phyloP scores from a whole-genome alignment of 2,329 filamentous ascomycete species.

The Teratosphaeria epicoccoides region DNA sequence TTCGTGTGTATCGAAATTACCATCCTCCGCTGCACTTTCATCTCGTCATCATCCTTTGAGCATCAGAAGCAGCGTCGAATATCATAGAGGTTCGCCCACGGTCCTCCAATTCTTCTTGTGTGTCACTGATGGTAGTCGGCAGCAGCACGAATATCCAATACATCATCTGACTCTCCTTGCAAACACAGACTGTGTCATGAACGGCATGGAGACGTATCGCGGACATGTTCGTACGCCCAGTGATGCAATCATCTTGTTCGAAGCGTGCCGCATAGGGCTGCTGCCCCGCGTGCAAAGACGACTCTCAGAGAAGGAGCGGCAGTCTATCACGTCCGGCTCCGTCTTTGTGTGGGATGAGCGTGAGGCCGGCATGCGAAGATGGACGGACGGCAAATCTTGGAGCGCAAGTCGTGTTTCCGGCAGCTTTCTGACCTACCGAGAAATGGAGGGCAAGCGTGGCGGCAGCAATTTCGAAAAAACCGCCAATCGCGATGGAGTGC shows the following conservation, averaged over 20 bases:
- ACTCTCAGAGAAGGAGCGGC: constrained; percentile 91
- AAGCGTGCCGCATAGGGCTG: constrained; percentile 82
- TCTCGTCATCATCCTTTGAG: too few relatives aligned
- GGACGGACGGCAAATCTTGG: constrained; percentile 99
- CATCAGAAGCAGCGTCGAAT: too few relatives aligned
- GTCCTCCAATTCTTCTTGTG: too few relatives aligned
- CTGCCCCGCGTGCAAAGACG: constrained; percentile 85
- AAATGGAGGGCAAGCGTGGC: constrained; percentile 97
- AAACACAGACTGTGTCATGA: not conserved
- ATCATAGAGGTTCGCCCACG: too few relatives aligned
- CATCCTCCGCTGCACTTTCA: too few relatives aligned
- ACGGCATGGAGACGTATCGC: constrained; percentile 85
- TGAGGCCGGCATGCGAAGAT: constrained; percentile 94
- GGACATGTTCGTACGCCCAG: constrained; percentile 90
- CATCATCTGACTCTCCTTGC: too few relatives aligned
- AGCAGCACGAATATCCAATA: not conserved
- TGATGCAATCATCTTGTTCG: constrained; percentile 97
- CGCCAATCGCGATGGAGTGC: constrained; percentile 62
- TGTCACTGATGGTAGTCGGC: not conserved
- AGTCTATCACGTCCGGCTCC: constrained; percentile 90
- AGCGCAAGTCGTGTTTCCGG: constrained; percentile 94
- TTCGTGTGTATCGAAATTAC: too few relatives aligned
- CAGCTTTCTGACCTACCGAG: constrained; percentile 92
- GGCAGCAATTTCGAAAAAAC: constrained; percentile 51
- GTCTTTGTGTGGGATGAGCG: constrained; percentile 99